Evolutionary conservation across 371 early-diverging fungal genomes (phyloP), one percentile per base, ranked within the genome.

Genomic region (Rhizopus delemar): DNA sequence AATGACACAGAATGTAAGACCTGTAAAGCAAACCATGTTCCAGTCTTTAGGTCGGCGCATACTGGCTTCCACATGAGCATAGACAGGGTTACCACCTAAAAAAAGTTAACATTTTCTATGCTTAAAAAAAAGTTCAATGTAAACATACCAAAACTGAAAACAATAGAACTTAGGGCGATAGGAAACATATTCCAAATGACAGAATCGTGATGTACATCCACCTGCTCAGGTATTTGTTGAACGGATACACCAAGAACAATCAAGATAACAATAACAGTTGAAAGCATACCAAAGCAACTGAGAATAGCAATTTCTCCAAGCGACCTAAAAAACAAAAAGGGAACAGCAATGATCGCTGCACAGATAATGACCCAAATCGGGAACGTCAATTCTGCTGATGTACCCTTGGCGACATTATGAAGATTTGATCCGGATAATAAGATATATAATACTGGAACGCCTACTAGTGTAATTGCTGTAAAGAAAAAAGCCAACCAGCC

Each of bases 21-120:
- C 90, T 36, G 78, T 73, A 16, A 81, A 60, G 11, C 93, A 66
- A 8, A 93, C 89, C 62, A 77, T 82, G 68, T 80, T 79, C 87
- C 93, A 96, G 36, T 83, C 63, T 60, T 83, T 67, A 50, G 93
- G 94, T 36, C 82, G 66, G 53, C 81, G 74, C 94, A 96, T 93
- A 32, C 91, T 87, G 51, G 84, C 85, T 68, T 93, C 92, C 2
- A 93, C 86, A 65, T 91, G 89, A 8, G 76, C 67, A 39, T 79
- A 79, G 0, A 79, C 73, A 28, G 65, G 65, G 39, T 65, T 65
- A 28, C 65, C 65, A 65, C 65, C 65, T 60, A 56, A 34, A n/a
- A 52, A 15, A 53, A 35, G 34, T n/a, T 13, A 28, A 22, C 41
- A 31, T 52, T 46, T 46, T 46, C 8, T 16, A 53, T 53, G 51